Base-by-base conservation (phyloP, 169 alveolate species). In the Perkinsus marinus region DNA sequence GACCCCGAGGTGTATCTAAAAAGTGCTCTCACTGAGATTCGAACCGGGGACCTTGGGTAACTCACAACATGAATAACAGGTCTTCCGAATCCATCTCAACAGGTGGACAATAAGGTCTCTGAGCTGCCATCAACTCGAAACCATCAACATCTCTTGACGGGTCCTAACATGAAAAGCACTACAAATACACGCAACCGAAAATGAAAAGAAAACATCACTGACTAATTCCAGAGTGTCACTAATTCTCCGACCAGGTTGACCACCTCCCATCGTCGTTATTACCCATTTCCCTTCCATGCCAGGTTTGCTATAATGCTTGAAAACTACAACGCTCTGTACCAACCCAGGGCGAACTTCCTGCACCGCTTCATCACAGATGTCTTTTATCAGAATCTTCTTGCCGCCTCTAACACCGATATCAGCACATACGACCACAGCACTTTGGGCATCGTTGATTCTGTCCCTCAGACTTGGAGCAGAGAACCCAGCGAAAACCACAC, bases 401-500 rank as follows among this genome's bases (percentile, higher is more conserved):
- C 97, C 97, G 13, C 99, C 98, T 38, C 98, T 95, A 89, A 96
- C 93, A 19, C 98, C 98, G 68, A 95, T 95, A 79, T 97, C 97
- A 34, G 98, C 97, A 0, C 99, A 97, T 90, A 98, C 94, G 39
- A 98, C 95, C 46, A 93, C 92, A 7, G 39, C 46, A 89, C 97
- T 95, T 91, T 95, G 91, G 39, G 99, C 97, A 94, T 98, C 99
- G 17, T 94, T 91, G 36, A 98, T 96, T 38, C 99, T 96, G 68
- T 97, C 99, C 9, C 97, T 96, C 68, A 98, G 92, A 92, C 98
- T 96, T 26, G 96, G 96, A 68, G 99, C 97, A 22, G 99, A 98
- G 95, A 98, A 98, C 6, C 99, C 99, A 36, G 99, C 99, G 94
- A 98, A 98, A 91, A 98, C 99, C 30, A 98, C 99, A 47, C 96